Conservation (phyloP, 306 rosid species). For the Fragaria nilgerrensis region DNA sequence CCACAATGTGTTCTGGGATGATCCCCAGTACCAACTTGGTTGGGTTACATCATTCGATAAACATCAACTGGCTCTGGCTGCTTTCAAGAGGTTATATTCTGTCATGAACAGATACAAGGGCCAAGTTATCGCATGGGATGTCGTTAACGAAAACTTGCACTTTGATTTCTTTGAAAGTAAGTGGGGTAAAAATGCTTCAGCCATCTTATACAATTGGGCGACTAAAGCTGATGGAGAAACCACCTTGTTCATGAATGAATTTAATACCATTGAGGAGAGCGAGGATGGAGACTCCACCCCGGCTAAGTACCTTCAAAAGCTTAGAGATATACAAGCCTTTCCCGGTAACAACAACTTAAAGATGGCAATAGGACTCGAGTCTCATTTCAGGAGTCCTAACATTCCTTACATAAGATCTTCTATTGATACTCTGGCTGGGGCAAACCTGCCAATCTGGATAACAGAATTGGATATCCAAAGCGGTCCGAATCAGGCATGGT, state of each 20-base stretch:
- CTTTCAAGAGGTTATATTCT: slow-evolving; percentile 37
- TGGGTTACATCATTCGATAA: slow-evolving; percentile 56
- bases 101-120: slow-evolving; percentile 53
- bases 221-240: slow-evolving; percentile 34
- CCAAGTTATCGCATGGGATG: slow-evolving; percentile 72
- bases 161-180: slow-evolving; percentile 46
- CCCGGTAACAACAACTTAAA: slow-evolving; percentile 17
- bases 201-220: slow-evolving; percentile 35
- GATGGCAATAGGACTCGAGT: slow-evolving; percentile 67
- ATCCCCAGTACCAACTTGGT: slow-evolving; percentile 38
- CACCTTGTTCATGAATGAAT: slow-evolving; percentile 67
- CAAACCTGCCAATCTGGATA: slow-evolving; percentile 63
- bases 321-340: slow-evolving; percentile 37
- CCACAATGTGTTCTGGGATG: slow-evolving; percentile 73
- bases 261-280: slow-evolving; percentile 63
- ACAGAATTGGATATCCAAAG: slow-evolving; percentile 61
- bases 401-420: slow-evolving; percentile 63
- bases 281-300: slow-evolving; percentile 41
- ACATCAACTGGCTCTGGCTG: slow-evolving; percentile 31
- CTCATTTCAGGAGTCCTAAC: slow-evolving; percentile 58
- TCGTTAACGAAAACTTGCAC: slow-evolving; percentile 72
- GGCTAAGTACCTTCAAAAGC: slow-evolving; percentile 46
- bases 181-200: slow-evolving; percentile 43
- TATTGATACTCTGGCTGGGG: slow-evolving; percentile 63
- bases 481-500: slow-evolving; percentile 34